Evolutionary conservation across 345 rosid genomes (phyloP), one percentile per base, ranked within the genome.

Genomic region (Anastatica hierochuntica): DNA sequence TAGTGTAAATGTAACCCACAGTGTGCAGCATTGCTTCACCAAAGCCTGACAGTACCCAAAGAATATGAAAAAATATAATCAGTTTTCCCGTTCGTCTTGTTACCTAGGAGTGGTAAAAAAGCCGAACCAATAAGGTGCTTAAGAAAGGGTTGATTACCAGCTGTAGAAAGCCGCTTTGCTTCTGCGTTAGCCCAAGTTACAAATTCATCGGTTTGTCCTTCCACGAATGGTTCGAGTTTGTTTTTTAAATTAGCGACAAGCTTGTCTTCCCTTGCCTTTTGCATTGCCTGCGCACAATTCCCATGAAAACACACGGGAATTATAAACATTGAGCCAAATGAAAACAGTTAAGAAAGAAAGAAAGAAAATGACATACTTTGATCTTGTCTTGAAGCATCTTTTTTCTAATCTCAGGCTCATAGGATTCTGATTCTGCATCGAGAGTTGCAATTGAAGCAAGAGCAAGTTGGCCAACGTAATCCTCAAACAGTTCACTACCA

Each of bases 11-110:
- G 60, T 92, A 92, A 24, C 98, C 96, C 47, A 92, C 73, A 0
- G 96, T 92, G 53, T 92, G 94, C 51, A 92, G 77, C 95, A 92
- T 92, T 21, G 95, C 94, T 74, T 92, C 98, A 33, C 98, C 98
- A 69, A 92, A 92, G 66, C 83, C 98, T 92, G 72, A 56, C 26
- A 53, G 43, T 21, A 53, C 33, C 12, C 43, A 29, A 47, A 55
- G 19, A n/a, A n/a, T n/a, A n/a, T n/a, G n/a, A n/a, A n/a, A n/a
- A n/a, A n/a, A n/a, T n/a, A n/a, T n/a, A n/a, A n/a, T n/a, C 6
- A 27, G 8, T 4, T 27, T 27, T 27, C 8, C 8, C 8, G 31
- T 27, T 27, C 8, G 4, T 27, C 8, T 27, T 5, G 8, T 27
- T 27, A 27, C 31, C 31, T n/a, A 27, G 50, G 10, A 30, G 39